phyloP scores from a whole-genome alignment of 352 stramenopile genomes.

The Globisporangium lucens region DNA sequence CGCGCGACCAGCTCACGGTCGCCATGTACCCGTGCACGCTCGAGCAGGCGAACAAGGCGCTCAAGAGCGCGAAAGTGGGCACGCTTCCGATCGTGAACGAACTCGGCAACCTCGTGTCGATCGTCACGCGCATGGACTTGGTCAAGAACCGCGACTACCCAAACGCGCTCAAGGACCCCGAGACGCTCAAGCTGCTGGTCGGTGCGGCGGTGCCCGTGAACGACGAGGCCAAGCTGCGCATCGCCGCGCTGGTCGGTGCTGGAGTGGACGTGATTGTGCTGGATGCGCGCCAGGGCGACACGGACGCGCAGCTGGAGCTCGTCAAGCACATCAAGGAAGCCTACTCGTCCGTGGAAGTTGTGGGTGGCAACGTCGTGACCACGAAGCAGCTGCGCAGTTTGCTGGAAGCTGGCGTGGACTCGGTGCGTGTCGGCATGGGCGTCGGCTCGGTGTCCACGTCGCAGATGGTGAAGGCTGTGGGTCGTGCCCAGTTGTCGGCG shows the following conservation, averaged over 20 bases:
- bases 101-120: slow-evolving; percentile 93
- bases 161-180: slow-evolving; percentile 90
- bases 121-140: slow-evolving; percentile 96
- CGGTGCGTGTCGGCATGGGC: slow-evolving; percentile 98
- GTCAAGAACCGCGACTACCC: slow-evolving; percentile 96
- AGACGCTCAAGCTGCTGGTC: slow-evolving; percentile 94
- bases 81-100: slow-evolving; percentile 98
- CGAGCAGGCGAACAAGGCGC: slow-evolving; percentile 94
- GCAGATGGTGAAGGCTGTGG: slow-evolving; percentile 98
- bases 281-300: slow-evolving; percentile 98
- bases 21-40: slow-evolving; percentile 93
- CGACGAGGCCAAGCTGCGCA: slow-evolving; percentile 88
- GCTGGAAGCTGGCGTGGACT: slow-evolving; percentile 97
- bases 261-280: slow-evolving; percentile 98
- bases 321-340: slow-evolving; percentile 92
- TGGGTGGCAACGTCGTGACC: slow-evolving; percentile 98
- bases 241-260: slow-evolving; percentile 84
- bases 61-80: slow-evolving; percentile 97
- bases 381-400: slow-evolving; percentile 94
- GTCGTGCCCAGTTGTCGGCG: slow-evolving; percentile 95
- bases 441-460: slow-evolving; percentile 99
- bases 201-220: slow-evolving; percentile 96
- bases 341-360: slow-evolving; percentile 92
- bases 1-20: slow-evolving; percentile 79
- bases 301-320: slow-evolving; percentile 69